Evolutionary conservation across 1,139 yeast genomes (phyloP), one percentile per base, ranked within the genome.

Genomic region (Blastobotrys malaysiensis): DNA sequence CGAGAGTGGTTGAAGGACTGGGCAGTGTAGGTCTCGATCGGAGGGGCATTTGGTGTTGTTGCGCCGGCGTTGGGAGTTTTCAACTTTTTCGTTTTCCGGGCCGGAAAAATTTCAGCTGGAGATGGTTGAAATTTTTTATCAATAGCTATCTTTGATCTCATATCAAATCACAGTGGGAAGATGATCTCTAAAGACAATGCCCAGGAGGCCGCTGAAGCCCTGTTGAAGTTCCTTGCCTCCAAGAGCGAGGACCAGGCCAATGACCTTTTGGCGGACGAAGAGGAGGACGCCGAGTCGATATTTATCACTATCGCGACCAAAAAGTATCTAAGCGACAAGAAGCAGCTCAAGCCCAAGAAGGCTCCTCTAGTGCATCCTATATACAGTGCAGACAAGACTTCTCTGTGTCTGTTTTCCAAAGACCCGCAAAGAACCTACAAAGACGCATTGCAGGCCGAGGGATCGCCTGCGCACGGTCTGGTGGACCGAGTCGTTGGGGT

Each of bases 391-490:
- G 61, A 61, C 18, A 78, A 78, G 57, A 74, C 82, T 62, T 51
- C 79, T 55, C 77, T 87, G 45, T 87, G 97, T 68, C 72, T 93
- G 61, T 81, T 93, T 59, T 76, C 86, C 44, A 83, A 89, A 65
- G 96, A 89, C 71, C 76, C 81, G 66, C 73, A 81, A 69, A 70
- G 88, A 68, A 69, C 76, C 55, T 79, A 81, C 56, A 84, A 81
- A 58, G 80, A 83, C 55, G 76, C 85, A 55, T 82, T 83, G 59
- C 70, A 78, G 55, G 78, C 84, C 60, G 91, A 85, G 67, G 77
- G 74, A 51, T 80, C 79, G 48, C 60, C 54, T 14, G 55, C 65
- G n/a, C 56, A 59, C 21, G 62, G 58, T 43, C 53, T 63, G 31
- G 63, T 73, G 36, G 63, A 67, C 50, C 66, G 75, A 14, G 73